Conservation (phyloP, 208 protist genomes). For the Naegleria fowleri region DNA sequence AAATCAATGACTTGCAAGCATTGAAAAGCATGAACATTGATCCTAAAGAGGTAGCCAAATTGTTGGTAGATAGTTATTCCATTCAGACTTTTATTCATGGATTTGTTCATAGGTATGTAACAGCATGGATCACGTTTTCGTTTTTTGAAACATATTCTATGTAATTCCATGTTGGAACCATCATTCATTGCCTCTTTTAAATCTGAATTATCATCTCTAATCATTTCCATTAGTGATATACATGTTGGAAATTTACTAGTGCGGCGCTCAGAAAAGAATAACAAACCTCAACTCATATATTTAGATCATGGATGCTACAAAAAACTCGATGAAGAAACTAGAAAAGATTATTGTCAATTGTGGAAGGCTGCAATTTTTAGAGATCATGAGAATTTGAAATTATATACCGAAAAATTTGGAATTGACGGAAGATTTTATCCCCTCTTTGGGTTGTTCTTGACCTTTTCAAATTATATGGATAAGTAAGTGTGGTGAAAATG, state of each 20-base stretch:
- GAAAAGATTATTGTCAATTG: background rate
- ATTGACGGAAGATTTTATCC: conserved; percentile 15
- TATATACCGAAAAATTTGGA: conserved; percentile 3
- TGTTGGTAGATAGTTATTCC: background rate
- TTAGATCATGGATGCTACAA: conserved; percentile 25
- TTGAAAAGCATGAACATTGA: background rate
- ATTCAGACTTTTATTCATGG: conserved; percentile 18
- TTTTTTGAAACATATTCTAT: too few relatives aligned
- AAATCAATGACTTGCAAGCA: background rate
- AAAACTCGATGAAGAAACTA: background rate
- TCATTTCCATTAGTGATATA: background rate
- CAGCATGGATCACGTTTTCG: too few relatives aligned
- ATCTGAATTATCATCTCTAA: too few relatives aligned
- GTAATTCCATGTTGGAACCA: too few relatives aligned
- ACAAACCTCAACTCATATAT: background rate
- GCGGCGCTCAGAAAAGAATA: background rate
- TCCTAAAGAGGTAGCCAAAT: background rate
- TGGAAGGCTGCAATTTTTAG: conserved; percentile 1
- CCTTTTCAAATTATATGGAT: conserved; percentile 10
- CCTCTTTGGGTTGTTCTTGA: conserved; percentile 10
- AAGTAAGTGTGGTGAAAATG: background rate
- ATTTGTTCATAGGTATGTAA: background rate
- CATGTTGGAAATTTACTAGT: background rate
- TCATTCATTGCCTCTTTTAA: too few relatives aligned
- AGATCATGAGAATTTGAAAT: background rate